These are phyloP conservation scores for Coelastrella sp. DNA, from an alignment of 139 green algal species.

Conservation along the genomic window DNA sequence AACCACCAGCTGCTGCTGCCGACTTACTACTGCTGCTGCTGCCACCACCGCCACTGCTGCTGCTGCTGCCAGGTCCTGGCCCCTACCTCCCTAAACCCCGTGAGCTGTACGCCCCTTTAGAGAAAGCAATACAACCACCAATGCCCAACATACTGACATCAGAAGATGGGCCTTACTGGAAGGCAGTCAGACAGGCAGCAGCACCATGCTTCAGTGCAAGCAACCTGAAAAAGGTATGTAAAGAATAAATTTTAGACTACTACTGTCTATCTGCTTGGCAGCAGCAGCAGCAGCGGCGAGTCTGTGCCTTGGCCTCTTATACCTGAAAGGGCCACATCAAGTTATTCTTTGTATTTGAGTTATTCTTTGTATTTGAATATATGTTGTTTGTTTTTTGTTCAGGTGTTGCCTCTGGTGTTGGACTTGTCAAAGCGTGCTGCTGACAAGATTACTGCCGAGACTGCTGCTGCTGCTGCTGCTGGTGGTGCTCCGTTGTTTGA, in stretches of 20 bases:
- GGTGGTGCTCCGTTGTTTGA: slow-evolving; percentile 4
- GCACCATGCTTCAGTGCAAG: slow-evolving; percentile 44
- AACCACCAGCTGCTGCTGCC: no score
- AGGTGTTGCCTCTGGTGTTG: slow-evolving; percentile 37
- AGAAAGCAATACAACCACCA: neutral
- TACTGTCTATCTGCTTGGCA: no score
- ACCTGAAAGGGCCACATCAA: no score
- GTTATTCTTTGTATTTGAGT: no score
- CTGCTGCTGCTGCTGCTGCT: slow-evolving; percentile 17
- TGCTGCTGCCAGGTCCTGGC: slow-evolving; percentile 7
- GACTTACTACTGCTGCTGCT: no score
- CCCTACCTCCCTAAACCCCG: slow-evolving; percentile 37
- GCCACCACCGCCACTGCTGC: neutral
- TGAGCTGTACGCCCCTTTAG: slow-evolving; percentile 7
- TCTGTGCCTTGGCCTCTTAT: no score
- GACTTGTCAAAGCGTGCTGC: slow-evolving; percentile 6
- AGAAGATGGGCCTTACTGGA: slow-evolving; percentile 25
- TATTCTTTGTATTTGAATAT: no score
- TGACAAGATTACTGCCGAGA: neutral
- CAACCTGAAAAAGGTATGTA: slow-evolving; percentile 32
- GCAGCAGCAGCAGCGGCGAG: no score
- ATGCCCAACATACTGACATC: slow-evolving; percentile 13
- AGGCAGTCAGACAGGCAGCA: slow-evolving; percentile 36
- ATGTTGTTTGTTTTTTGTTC: neutral
- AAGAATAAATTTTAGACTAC: no score